Evolutionary conservation across 2,329 filamentous ascomycete species (phyloP), one percentile per base, ranked within the genome.

Genomic region (Aspergillus brunneoviolaceus): DNA sequence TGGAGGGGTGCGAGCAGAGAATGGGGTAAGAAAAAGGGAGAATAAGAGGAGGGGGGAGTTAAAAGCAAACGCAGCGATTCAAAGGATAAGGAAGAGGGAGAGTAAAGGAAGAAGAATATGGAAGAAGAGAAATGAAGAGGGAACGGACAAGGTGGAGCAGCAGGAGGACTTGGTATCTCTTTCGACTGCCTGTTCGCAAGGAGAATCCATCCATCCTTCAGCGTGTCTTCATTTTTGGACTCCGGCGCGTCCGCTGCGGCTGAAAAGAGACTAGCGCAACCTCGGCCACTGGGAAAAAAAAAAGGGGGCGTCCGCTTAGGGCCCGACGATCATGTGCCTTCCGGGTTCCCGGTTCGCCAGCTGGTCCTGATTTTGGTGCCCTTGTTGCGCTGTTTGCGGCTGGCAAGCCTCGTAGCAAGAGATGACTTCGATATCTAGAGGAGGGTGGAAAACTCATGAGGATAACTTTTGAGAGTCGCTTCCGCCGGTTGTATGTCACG

Each of bases 61-160:
- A 59, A 59, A 54, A 88, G 87, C 65, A 61, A 62, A 48, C 51
- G 56, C 56, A 53, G 65, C 60, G 55, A 58, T 65, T 59, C 55
- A 56, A 53, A 63, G 53, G 53, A 59, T 51, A 53, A 59, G 58
- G 63, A 60, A 64, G 64, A 65, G 52, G 51, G 52, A 56, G 54
- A 57, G 47, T 49, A 78, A 67, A 75, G 77, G 66, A 65, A 62
- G 65, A 63, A 67, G 63, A 58, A 50, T 53, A 65, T 55, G 57
- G 42, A 61, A 58, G 55, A 63, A 51, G 52, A 16, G 39, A 12
- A 12, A 16, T 45, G 45, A 33, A 52, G 48, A 39, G 58, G 31
- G 63, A 51, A 60, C 53, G 51, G 57, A 61, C 60, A 59, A 51
- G 51, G 52, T 59, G 47, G 54, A 57, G 57, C 29, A 55, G 33